Conservation (phyloP, 148 eudicot species). For the Rhododendron ovatum region DNA sequence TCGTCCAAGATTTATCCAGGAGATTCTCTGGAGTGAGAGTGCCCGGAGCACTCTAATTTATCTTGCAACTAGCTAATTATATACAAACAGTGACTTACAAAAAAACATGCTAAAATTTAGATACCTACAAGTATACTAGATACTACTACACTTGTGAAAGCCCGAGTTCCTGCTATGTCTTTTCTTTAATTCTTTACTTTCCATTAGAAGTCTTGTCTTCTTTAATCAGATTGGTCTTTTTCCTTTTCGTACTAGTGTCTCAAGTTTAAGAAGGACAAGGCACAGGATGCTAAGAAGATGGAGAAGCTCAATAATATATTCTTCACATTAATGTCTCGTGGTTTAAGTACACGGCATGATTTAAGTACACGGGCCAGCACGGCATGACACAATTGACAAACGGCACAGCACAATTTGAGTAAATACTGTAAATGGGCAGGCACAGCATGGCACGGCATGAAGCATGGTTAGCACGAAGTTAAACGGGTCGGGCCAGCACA, state of each 20-base stretch:
- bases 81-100: no score
- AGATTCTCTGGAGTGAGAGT: neutral
- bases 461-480: no score
- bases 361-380: no score
- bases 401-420: no score
- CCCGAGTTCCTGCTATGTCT: neutral
- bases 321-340: slow-evolving; percentile 70
- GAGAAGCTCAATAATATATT: slow-evolving; percentile 94
- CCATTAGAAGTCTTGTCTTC: neutral
- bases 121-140: neutral
- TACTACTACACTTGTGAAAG: neutral
- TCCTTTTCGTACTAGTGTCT: slow-evolving; percentile 46
- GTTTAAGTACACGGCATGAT: no score
- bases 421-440: no score
- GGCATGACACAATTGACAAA: no score
- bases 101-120: neutral
- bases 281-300: slow-evolving; percentile 95
- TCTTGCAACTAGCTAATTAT: neutral
- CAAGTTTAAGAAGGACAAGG: slow-evolving; percentile 95
- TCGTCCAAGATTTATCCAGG: neutral
- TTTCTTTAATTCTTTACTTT: neutral
- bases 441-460: no score
- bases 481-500: no score
- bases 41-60: neutral
- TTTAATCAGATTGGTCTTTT: neutral